Base-by-base conservation (phyloP, 2,329 filamentous ascomycete genomes). In the Xylariaceae sp. region DNA sequence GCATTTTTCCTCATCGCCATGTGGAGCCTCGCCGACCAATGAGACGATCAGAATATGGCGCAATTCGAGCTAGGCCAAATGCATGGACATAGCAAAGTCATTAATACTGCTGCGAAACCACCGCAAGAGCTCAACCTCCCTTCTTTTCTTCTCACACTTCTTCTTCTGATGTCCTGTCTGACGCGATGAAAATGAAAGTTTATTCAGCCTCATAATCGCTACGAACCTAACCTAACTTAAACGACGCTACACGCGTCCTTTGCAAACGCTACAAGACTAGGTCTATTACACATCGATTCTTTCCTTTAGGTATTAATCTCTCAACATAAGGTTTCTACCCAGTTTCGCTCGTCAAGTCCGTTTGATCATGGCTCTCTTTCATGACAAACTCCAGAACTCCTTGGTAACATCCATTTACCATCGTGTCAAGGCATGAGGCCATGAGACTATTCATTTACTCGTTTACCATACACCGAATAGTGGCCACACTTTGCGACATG, bases 401-500 rank as follows among this genome's bases (percentile, higher is more conserved):
- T 10, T 43, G 23, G 19, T 18, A 43, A 37, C 18, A 53, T 16
- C 52, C 10, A n/a, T n/a, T n/a, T 56, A 56, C 55, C 10, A 44
- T 52, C 48, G 29, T 50, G 23, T 44, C 21, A 57, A 26, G 48
- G 52, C 50, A 54, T 51, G 57, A 44, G 48, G 14, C 32, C 12
- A 4, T 29, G 26, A 14, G 43, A 42, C 20, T 44, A 21, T 37
- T 59, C 57, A 44, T 77, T 67, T 61, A 77, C 64, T 60, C 78
- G 71, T 59, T 76, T 74, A 32, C 84, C 84, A 72, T 81, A 86
- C 48, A 73, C 79, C 45, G 90, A 93, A 74, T 85, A 91, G 76
- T 90, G 90, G 56, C 85, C 82, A 68, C 84, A 87, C 67, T 89
- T 88, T 56, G 81, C 80, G 45, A 92, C 81, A 71, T 91, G 89